Evolutionary conservation across 2,329 filamentous ascomycete species (phyloP).

Genomic region (Verticillium zaregamsianum): DNA sequence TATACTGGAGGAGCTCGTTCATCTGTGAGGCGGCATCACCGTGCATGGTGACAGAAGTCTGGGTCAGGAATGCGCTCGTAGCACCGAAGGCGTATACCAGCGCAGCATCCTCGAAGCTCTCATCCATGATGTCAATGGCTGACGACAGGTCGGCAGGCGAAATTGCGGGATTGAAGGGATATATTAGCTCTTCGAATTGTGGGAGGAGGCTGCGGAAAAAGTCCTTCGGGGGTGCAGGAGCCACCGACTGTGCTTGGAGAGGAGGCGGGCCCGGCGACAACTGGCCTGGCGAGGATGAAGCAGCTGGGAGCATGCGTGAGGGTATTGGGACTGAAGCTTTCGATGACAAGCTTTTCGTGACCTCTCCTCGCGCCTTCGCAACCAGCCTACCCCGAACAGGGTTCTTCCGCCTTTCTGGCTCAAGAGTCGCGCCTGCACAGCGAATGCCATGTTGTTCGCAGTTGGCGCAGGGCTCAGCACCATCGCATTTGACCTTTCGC

Average conservation of each 20-base stretch:
- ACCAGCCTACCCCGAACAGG: slow-evolving; percentile 1
- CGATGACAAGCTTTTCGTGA: not conserved
- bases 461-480: slow-evolving; percentile 27
- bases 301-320: not conserved
- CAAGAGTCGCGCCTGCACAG: not conserved
- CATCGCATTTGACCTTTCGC: slow-evolving; percentile 33
- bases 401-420: slow-evolving; percentile 1
- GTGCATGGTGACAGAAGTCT: slow-evolving; percentile 22
- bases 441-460: slow-evolving; percentile 28
- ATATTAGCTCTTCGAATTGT: slow-evolving; percentile 29
- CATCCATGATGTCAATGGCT: slow-evolving; percentile 27
- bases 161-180: slow-evolving; percentile 31
- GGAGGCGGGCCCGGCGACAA: not conserved
- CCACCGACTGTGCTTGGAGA: not conserved
- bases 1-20: slow-evolving; percentile 15
- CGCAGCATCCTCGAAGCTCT: slow-evolving; percentile 26
- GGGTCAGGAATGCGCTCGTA: slow-evolving; percentile 30
- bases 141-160: slow-evolving; percentile 23
- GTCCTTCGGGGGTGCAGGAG: slow-evolving; percentile 13
- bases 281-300: not conserved
- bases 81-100: slow-evolving; percentile 30
- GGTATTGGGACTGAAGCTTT: not conserved
- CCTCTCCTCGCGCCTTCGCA: not conserved
- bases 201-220: slow-evolving; percentile 28
- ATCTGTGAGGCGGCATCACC: slow-evolving; percentile 24